A percentile compares a stretch with the other conserved stretches of the same genome.
phyloP scores from a whole-genome alignment of 2,329 filamentous ascomycete species.

The Myriosclerotinia scirpicola region DNA sequence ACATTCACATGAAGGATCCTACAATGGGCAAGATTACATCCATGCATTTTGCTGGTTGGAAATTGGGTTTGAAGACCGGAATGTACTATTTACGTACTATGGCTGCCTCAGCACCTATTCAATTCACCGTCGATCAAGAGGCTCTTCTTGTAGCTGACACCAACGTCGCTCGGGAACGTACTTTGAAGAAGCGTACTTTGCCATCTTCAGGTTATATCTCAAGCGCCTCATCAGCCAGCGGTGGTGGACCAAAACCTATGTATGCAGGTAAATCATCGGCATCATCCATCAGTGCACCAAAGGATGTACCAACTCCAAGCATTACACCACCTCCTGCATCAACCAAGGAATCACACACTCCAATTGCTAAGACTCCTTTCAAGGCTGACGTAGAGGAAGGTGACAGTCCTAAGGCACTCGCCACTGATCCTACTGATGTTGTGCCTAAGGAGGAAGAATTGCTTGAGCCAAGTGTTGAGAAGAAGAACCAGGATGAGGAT shows the following conservation, averaged over 20 bases:
- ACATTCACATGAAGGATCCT: constrained; percentile 99
- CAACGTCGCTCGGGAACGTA: constrained; percentile 64
- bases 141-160: constrained; percentile 85
- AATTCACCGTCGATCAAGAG: constrained; percentile 98
- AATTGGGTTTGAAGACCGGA: constrained; percentile 97
- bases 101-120: constrained; percentile 93
- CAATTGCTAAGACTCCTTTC: constrained; percentile 64
- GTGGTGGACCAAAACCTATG: constrained; percentile 62
- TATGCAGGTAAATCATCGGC: constrained; percentile 53
- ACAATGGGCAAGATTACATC: constrained; percentile 99
- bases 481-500: constrained; percentile 70
- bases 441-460: constrained; percentile 66
- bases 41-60: constrained; percentile 99
- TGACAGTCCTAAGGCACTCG: constrained; percentile 75
- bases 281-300: constrained; percentile 43
- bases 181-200: constrained; percentile 66
- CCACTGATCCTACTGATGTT: constrained; percentile 64
- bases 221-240: constrained; percentile 55
- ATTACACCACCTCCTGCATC: constrained; percentile 55
- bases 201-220: constrained; percentile 46
- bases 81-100: constrained; percentile 99
- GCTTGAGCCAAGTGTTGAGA: constrained; percentile 53
- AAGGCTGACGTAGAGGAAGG: constrained; percentile 76
- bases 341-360: constrained; percentile 43
- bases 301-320: constrained; percentile 68